Conservation (phyloP, 2,329 filamentous ascomycete species). For the Lomentospora prolificans region DNA sequence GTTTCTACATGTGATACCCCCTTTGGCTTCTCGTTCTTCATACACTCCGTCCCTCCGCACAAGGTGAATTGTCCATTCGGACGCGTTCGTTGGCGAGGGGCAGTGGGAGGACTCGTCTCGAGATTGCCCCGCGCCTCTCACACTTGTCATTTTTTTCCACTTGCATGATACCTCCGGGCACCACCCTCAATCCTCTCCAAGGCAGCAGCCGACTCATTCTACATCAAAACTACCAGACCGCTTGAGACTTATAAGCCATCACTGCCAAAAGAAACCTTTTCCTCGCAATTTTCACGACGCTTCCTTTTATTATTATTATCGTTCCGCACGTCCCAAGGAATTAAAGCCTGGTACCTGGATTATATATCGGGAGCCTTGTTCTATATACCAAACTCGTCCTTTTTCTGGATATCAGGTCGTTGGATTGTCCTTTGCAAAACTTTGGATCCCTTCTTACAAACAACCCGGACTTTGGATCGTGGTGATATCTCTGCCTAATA, state of each 20-base stretch:
- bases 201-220: neutral
- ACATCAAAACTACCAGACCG: neutral
- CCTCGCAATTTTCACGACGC: neutral
- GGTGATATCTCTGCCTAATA: too few relatives aligned
- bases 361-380: neutral
- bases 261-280: neutral
- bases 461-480: too few relatives aligned
- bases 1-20: conserved; percentile 1
- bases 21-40: neutral
- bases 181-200: neutral
- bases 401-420: neutral
- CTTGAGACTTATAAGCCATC: neutral
- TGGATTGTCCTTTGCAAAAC: neutral
- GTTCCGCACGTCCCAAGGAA: neutral
- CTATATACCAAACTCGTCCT: neutral
- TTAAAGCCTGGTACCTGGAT: neutral
- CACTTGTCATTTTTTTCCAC: neutral
- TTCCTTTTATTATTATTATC: too few relatives aligned
- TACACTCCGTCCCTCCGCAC: neutral
- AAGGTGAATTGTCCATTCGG: neutral
- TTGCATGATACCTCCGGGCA: conserved; percentile 2
- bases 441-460: neutral
- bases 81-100: neutral
- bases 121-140: neutral
- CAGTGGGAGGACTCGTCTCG: neutral